A percentile compares a stretch with the other conserved stretches of the same genome.
Conservation (phyloP, 805 yeast species). For the Spencermartinsiella europaea region DNA sequence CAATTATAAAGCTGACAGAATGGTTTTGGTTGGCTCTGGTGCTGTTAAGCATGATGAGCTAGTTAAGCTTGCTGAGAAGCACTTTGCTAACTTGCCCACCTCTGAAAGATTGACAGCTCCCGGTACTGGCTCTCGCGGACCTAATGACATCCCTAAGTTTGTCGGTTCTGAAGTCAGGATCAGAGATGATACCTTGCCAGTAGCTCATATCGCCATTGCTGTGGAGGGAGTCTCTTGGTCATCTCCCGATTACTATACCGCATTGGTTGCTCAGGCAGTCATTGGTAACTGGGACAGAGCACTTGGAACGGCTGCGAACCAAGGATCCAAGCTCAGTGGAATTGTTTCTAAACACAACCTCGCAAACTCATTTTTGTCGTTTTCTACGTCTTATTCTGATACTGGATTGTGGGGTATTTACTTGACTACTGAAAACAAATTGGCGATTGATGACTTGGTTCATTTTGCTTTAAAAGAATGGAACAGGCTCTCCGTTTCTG, state of each 20-base stretch:
- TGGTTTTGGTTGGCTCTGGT: slow-evolving; percentile 96
- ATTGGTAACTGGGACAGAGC: slow-evolving; percentile 98
- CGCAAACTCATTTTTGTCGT: slow-evolving; percentile 94
- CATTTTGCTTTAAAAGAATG: slow-evolving; percentile 81
- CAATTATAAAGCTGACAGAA: slow-evolving; percentile 92
- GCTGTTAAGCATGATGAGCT: slow-evolving; percentile 83
- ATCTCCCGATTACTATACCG: slow-evolving; percentile 90
- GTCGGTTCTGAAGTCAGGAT: slow-evolving; percentile 81
- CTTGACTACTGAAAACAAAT: slow-evolving; percentile 72
- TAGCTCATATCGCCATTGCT: slow-evolving; percentile 87
- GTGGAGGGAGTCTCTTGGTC: slow-evolving; percentile 99
- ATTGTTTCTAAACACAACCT: slow-evolving; percentile 57
- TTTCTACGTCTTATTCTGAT: slow-evolving; percentile 94
- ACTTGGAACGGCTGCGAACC: slow-evolving; percentile 72
- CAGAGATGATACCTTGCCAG: slow-evolving; percentile 76
- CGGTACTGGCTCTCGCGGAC: slow-evolving; percentile 61
- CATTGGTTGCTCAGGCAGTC: slow-evolving; percentile 92
- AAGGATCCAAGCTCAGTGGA: slow-evolving; percentile 77
- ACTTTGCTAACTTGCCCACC: slow-evolving; percentile 50
- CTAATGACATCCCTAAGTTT: slow-evolving; percentile 67
- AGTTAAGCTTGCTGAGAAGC: slow-evolving; percentile 66
- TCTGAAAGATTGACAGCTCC: slow-evolving; percentile 56
- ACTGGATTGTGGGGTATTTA: slow-evolving; percentile 98
- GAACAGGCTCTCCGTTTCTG: slow-evolving; percentile 78
- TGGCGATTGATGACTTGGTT: slow-evolving; percentile 60